Percentiles rank a stretch among this genome's conserved stretches.
phyloP scores from a whole-genome alignment of 768 basidiomycete genomes.

The Lactarius akahatsu region DNA sequence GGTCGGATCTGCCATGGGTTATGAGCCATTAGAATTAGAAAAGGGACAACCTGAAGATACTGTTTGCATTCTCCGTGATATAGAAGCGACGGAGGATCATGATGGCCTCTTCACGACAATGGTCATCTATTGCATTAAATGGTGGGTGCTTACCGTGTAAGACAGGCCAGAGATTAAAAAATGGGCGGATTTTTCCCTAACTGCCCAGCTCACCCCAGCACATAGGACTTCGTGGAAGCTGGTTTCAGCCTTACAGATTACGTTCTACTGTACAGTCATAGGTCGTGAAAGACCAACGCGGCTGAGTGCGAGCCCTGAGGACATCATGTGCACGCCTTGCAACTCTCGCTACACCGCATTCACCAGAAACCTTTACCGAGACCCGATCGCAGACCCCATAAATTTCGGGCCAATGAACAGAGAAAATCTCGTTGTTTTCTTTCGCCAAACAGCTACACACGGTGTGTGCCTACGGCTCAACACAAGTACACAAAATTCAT shows the following conservation, averaged over 20 bases:
- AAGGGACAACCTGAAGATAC: conserved; percentile 43
- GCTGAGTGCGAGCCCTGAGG: too few species aligned
- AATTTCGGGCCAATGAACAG: neutral
- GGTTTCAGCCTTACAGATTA: too few species aligned
- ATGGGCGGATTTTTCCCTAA: too few species aligned
- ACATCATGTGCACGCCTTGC: neutral
- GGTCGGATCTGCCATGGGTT: conserved; percentile 62
- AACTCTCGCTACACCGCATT: too few species aligned
- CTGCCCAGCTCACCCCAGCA: too few species aligned
- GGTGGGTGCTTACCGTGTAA: conserved; percentile 38
- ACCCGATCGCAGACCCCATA: neutral
- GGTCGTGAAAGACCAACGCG: too few species aligned
- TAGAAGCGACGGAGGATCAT: conserved; percentile 61
- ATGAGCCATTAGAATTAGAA: conserved; percentile 14
- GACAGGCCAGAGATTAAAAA: too few species aligned
- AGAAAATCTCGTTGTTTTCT: neutral
- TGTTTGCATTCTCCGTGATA: conserved; percentile 90
- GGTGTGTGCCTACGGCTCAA: conserved; percentile 4
- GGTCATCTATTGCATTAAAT: conserved; percentile 64
- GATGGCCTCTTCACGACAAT: conserved; percentile 54
- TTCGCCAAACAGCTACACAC: neutral
- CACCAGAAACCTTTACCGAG: neutral
- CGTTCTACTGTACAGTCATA: too few species aligned
- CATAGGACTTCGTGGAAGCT: too few species aligned
- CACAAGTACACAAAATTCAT: conserved; percentile 15